A percentile compares a stretch with the other conserved stretches of the same genome.
Conservation (phyloP, 495 filamentous ascomycete species). For the Gamarada debralockiae region DNA sequence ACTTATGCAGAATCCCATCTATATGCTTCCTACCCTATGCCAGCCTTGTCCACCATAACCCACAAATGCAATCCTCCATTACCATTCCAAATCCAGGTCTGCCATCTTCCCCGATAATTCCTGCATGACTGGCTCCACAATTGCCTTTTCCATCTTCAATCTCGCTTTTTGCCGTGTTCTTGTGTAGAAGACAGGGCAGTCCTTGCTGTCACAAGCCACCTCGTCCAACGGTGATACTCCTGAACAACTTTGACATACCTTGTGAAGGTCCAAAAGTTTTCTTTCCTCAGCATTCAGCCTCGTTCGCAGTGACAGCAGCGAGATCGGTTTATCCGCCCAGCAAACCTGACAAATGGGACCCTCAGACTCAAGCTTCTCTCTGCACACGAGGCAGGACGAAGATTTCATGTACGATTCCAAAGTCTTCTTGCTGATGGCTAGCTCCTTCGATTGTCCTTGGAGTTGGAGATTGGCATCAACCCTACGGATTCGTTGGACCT, state of each 20-base stretch:
- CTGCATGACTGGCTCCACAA: slow-evolving; percentile 52
- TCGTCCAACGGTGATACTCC: slow-evolving; percentile 67
- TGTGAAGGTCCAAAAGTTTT: slow-evolving; percentile 60
- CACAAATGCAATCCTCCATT: not conserved
- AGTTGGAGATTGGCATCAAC: slow-evolving; percentile 40
- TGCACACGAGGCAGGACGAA: slow-evolving; percentile 74
- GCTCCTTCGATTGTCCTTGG: slow-evolving; percentile 29
- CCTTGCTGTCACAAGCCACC: slow-evolving; percentile 80
- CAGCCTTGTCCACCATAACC: not conserved
- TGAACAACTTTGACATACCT: slow-evolving; percentile 79
- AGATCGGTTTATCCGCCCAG: slow-evolving; percentile 45
- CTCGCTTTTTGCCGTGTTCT: slow-evolving; percentile 65
- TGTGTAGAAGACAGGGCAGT: slow-evolving; percentile 92
- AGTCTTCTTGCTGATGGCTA: slow-evolving; percentile 48
- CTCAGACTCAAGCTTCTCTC: slow-evolving; percentile 50
- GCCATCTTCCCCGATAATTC: slow-evolving; percentile 43
- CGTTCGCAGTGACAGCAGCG: slow-evolving; percentile 57
- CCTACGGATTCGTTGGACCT: slow-evolving; percentile 67
- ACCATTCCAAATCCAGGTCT: slow-evolving; percentile 35
- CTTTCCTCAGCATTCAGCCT: slow-evolving; percentile 61
- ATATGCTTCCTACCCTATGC: not conserved
- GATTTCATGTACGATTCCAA: slow-evolving; percentile 86
- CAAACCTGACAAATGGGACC: slow-evolving; percentile 66
- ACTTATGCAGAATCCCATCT: not conserved
- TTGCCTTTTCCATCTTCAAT: slow-evolving; percentile 52